Evolutionary conservation across 2,329 filamentous ascomycete species (phyloP).

Genomic region (Pseudopyricularia cyperi): DNA sequence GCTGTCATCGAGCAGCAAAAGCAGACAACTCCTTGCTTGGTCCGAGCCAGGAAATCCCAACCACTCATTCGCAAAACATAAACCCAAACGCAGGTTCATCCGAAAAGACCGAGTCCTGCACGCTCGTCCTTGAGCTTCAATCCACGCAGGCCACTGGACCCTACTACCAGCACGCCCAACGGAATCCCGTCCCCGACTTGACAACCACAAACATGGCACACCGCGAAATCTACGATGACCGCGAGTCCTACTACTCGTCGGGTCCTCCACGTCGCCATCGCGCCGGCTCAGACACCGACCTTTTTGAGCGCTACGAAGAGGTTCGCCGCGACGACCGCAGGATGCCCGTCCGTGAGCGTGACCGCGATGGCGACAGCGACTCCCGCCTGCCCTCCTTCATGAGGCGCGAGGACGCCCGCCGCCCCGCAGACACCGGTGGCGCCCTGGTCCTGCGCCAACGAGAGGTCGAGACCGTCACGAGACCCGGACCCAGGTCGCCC

Average conservation of each 20-base stretch:
- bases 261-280: not conserved
- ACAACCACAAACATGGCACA: not conserved
- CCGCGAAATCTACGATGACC: conserved; percentile 2
- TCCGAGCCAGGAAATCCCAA: not conserved
- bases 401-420: conserved; percentile 27
- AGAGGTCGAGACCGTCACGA: conserved; percentile 41
- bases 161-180: too few species aligned
- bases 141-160: too few species aligned
- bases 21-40: not conserved
- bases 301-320: conserved; percentile 2
- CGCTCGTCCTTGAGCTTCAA: not conserved
- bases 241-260: conserved; percentile 3
- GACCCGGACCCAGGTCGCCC: conserved; percentile 28
- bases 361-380: conserved; percentile 28
- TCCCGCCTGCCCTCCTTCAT: conserved; percentile 35
- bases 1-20: not conserved
- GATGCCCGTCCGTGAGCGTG: conserved; percentile 23
- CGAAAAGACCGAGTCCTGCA: not conserved
- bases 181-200: not conserved
- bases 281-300: not conserved
- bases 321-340: not conserved
- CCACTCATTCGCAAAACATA: not conserved
- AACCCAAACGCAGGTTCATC: not conserved
- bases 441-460: conserved; percentile 40
- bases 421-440: conserved; percentile 30